phyloP scores from a whole-genome alignment of 805 yeast genomes.

The Sugiyamaella americana region DNA sequence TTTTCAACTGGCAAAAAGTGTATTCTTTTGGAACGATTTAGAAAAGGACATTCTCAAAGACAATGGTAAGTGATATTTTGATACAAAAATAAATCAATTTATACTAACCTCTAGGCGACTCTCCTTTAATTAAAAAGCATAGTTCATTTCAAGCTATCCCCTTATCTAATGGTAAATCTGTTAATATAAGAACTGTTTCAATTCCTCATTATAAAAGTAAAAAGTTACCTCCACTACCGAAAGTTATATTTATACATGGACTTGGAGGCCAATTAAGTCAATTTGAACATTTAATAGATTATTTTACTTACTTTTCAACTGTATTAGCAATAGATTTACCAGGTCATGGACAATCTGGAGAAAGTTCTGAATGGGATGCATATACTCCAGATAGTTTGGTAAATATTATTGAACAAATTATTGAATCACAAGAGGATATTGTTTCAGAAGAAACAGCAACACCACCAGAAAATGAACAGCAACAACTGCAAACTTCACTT shows the following conservation, averaged over 20 bases:
- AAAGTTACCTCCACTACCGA: constrained; percentile 41
- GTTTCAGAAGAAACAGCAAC: neutral
- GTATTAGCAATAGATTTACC: constrained; percentile 75
- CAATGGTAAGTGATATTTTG: constrained; percentile 11
- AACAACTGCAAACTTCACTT: neutral
- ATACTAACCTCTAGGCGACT: constrained; percentile 14
- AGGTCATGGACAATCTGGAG: constrained; percentile 61
- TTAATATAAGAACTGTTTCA: constrained; percentile 17
- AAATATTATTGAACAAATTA: constrained; percentile 33
- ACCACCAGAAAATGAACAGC: constrained; percentile 30
- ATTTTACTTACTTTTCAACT: constrained; percentile 55
- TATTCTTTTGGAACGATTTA: constrained; percentile 17
- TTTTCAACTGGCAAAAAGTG: constrained; percentile 9
- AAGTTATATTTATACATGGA: constrained; percentile 72
- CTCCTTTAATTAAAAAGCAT: constrained; percentile 19
- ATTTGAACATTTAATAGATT: constrained; percentile 65
- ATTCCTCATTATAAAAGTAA: constrained; percentile 27
- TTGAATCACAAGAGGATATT: constrained; percentile 23
- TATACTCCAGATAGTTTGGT: constrained; percentile 38
- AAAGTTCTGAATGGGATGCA: constrained; percentile 30
- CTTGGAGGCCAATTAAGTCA: constrained; percentile 86
- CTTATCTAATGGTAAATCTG: constrained; percentile 1
- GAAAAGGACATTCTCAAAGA: constrained; percentile 15
- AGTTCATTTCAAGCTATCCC: constrained; percentile 3
- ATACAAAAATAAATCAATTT: neutral